These are phyloP conservation scores for Fraxinus angustifolia DNA, from an alignment of 305 asterid species.

Conservation along the genomic window DNA sequence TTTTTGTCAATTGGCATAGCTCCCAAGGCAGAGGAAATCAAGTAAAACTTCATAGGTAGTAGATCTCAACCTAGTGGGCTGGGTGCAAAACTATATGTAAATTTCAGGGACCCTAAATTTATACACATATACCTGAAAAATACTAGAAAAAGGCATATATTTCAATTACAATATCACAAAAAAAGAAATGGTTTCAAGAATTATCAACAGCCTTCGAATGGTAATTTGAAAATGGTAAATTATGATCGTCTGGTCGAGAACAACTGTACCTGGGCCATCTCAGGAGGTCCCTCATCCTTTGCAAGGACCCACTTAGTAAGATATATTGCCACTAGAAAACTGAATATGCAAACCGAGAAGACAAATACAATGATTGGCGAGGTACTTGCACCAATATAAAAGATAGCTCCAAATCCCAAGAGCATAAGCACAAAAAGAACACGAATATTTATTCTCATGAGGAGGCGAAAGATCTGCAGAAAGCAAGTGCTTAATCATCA, in stretches of 20 bases:
- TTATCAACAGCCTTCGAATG: not conserved
- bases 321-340: slow-evolving; percentile 69
- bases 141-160: not conserved
- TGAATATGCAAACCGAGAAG: slow-evolving; percentile 79
- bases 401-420: slow-evolving; percentile 66
- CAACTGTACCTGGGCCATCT: slow-evolving; percentile 78
- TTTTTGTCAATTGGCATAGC: not conserved
- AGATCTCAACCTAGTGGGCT: not conserved
- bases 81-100: not conserved
- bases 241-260: not conserved
- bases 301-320: slow-evolving; percentile 89
- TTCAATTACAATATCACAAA: slow-evolving; percentile 6
- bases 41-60: not conserved
- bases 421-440: slow-evolving; percentile 70
- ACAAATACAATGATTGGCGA: slow-evolving; percentile 89
- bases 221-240: not conserved
- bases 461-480: slow-evolving; percentile 75
- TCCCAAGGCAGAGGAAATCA: not conserved
- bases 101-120: not conserved
- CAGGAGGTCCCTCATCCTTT: slow-evolving; percentile 99
- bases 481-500: slow-evolving; percentile 23
- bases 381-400: slow-evolving; percentile 87
- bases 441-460: slow-evolving; percentile 76
- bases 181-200: not conserved
- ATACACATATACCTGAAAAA: not conserved